These are phyloP conservation scores for Xylariaceae sp. DNA, from an alignment of 2,329 filamentous ascomycete species.

Conservation along the genomic window DNA sequence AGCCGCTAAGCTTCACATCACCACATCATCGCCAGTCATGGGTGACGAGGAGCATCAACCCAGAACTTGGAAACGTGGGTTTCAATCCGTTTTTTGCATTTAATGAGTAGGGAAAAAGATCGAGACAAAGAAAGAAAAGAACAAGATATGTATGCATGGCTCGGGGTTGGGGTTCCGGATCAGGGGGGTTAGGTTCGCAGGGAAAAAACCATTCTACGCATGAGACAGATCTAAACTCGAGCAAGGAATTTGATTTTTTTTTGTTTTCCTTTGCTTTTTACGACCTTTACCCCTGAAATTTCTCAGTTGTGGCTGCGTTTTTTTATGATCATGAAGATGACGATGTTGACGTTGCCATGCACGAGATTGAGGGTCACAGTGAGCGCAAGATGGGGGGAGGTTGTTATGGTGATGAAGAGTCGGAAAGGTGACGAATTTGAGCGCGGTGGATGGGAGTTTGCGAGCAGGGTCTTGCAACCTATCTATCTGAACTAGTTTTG, in stretches of 20 bases:
- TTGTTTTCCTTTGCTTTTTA: constrained; percentile 3
- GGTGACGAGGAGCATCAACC: not conserved
- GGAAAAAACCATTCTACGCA: too few relatives aligned
- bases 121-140: constrained; percentile 3
- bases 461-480: constrained; percentile 13
- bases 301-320: not conserved
- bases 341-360: constrained; percentile 2
- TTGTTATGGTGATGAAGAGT: too few relatives aligned
- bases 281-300: not conserved
- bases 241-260: not conserved
- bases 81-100: constrained; percentile 17
- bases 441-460: not conserved
- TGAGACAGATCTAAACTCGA: not conserved
- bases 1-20: not conserved
- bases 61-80: not conserved
- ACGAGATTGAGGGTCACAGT: not conserved
- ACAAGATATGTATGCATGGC: constrained; percentile 16
- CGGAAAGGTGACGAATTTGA: not conserved
- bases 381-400: too few relatives aligned
- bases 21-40: constrained; percentile 7
- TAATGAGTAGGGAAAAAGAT: not conserved
- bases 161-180: constrained; percentile 15
- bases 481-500: not conserved
- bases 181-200: too few relatives aligned
- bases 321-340: constrained; percentile 10